Evolutionary conservation across 345 rosid species (phyloP).

Genomic region (Hevea brasiliensis): DNA sequence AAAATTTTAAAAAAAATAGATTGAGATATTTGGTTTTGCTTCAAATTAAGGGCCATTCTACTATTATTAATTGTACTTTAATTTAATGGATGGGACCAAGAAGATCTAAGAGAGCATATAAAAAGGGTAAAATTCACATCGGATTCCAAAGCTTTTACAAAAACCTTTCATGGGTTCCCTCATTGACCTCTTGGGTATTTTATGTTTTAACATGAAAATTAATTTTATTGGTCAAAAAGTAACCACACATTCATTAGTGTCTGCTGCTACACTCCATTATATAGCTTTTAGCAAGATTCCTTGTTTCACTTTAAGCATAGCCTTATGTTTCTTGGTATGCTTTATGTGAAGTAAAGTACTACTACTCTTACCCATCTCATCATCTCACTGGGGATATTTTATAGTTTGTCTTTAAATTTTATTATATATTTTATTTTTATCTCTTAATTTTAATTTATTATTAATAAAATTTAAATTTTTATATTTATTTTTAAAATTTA

Average conservation of each 20-base stretch:
- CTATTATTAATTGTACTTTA: no score
- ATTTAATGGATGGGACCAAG: no score
- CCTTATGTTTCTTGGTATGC: slow-evolving; percentile 62
- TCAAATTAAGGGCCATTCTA: no score
- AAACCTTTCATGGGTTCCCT: slow-evolving; percentile 45
- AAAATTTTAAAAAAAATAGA: no score
- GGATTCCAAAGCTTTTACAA: slow-evolving; percentile 55
- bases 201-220: slow-evolving; percentile 1
- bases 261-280: slow-evolving; percentile 77
- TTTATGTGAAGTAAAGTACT: slow-evolving; percentile 64
- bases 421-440: not conserved
- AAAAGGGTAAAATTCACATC: slow-evolving; percentile 40
- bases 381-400: not conserved
- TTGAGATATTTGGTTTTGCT: no score
- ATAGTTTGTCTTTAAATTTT: not conserved
- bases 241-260: slow-evolving; percentile 61
- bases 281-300: slow-evolving; percentile 79
- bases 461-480: no score
- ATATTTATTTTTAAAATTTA: no score
- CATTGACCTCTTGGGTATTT: slow-evolving; percentile 47
- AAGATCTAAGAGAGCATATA: no score
- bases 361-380: slow-evolving; percentile 34
- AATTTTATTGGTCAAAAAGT: slow-evolving; percentile 56
- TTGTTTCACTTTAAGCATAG: slow-evolving; percentile 53
- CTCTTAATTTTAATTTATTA: no score